phyloP scores from a whole-genome alignment of 345 rosid genomes.

The Melaleuca quinquenervia region DNA sequence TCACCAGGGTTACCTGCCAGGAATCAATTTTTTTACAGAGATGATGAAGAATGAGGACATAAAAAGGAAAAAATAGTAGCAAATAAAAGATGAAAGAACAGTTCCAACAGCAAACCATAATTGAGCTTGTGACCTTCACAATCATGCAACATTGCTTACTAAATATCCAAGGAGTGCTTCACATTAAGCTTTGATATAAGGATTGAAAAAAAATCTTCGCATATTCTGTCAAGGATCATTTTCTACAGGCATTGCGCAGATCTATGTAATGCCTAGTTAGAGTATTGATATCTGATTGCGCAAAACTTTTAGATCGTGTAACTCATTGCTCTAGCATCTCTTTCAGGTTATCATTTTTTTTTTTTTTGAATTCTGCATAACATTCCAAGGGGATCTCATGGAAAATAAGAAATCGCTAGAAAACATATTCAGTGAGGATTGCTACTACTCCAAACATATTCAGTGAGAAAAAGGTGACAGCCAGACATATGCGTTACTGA shows the following conservation, averaged over 20 bases:
- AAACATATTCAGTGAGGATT: not conserved
- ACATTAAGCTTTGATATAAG: not conserved
- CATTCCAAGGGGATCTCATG: not conserved
- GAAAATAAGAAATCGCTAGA: not conserved
- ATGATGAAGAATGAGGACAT: not conserved
- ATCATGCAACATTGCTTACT: not conserved
- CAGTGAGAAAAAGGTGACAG: not conserved
- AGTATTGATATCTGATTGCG: not conserved
- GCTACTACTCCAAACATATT: not conserved
- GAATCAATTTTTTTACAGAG: not conserved
- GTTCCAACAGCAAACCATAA: not conserved
- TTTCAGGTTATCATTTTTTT: not conserved
- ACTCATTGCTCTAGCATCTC: not conserved
- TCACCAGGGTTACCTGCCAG: conserved; percentile 80
- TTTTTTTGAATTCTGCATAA: not conserved
- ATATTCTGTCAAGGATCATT: not conserved
- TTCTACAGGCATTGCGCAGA: not conserved
- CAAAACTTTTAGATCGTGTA: not conserved
- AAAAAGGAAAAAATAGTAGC: not conserved
- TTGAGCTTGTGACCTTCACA: not conserved
- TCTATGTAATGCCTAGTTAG: not conserved
- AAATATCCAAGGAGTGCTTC: not conserved
- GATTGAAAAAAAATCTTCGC: not conserved
- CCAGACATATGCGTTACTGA: not conserved
- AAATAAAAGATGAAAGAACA: not conserved